These are phyloP conservation scores for Carex pumila DNA, from an alignment of 176 grass and related monocot species.

Conservation along the genomic window DNA sequence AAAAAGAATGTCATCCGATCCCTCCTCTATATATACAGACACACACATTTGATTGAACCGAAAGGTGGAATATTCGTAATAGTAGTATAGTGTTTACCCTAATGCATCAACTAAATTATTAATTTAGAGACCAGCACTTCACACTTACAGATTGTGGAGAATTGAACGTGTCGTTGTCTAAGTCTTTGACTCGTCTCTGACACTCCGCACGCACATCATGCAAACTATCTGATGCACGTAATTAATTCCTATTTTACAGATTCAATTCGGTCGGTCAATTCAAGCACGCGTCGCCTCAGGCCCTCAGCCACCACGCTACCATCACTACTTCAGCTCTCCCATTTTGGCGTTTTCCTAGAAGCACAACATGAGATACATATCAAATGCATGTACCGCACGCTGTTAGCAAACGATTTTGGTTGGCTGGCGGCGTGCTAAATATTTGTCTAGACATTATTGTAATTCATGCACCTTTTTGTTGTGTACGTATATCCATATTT, in stretches of 20 bases:
- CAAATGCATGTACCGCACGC: neutral
- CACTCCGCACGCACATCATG: neutral
- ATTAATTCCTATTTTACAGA: neutral
- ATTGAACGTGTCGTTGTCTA: neutral
- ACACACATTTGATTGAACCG: neutral
- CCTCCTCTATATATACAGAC: neutral
- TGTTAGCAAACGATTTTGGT: neutral
- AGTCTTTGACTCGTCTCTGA: conserved; percentile 1
- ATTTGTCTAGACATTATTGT: neutral
- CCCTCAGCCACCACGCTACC: neutral
- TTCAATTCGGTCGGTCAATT: conserved; percentile 1
- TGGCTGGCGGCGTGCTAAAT: neutral
- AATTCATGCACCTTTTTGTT: neutral
- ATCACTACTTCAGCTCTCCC: neutral
- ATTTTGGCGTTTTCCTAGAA: conserved; percentile 6
- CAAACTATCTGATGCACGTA: conserved; percentile 12
- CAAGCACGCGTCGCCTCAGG: neutral
- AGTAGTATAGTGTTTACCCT: neutral
- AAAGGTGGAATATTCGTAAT: neutral
- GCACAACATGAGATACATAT: neutral
- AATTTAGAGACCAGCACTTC: neutral
- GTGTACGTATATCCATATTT: neutral
- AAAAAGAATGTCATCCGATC: too few relatives aligned
- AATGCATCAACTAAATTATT: neutral
- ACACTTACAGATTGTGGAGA: neutral